Conservation (phyloP, 73 alveolate genomes). For the Stentor roeselii region DNA sequence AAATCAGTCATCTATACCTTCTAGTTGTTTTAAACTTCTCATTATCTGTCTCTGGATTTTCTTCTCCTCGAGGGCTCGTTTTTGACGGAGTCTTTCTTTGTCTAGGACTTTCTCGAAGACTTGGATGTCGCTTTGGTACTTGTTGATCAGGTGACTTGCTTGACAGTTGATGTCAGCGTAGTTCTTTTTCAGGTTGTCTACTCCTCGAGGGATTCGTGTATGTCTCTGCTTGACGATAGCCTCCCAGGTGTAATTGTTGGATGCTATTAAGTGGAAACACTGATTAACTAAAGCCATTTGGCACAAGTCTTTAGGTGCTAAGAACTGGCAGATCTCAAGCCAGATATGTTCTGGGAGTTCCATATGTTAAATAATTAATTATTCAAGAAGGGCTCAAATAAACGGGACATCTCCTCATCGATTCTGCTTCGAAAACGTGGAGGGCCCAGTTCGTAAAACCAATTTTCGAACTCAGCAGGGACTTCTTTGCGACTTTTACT, state of each 20-base stretch:
- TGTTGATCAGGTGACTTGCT: neutral
- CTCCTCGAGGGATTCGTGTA: neutral
- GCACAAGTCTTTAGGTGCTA: neutral
- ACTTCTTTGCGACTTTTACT: neutral
- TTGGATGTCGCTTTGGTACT: neutral
- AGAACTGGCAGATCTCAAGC: neutral
- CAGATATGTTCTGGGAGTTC: neutral
- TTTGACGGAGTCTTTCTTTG: neutral
- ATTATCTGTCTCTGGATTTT: neutral
- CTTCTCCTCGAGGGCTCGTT: neutral
- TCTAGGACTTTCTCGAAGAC: neutral
- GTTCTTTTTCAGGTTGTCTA: neutral
- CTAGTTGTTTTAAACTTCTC: neutral
- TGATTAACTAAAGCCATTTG: neutral
- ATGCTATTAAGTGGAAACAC: neutral
- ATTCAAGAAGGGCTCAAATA: neutral
- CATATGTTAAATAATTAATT: neutral
- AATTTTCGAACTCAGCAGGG: neutral
- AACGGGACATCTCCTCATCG: constrained; percentile 1
- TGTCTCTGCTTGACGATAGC: neutral
- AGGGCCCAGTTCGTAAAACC: constrained; percentile 9
- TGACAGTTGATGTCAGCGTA: neutral
- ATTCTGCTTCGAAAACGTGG: neutral
- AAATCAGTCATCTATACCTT: too few species aligned
- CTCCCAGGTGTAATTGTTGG: neutral